Base-by-base conservation (phyloP, 2,329 filamentous ascomycete genomes). In the Allantophomopsis cytisporea region DNA sequence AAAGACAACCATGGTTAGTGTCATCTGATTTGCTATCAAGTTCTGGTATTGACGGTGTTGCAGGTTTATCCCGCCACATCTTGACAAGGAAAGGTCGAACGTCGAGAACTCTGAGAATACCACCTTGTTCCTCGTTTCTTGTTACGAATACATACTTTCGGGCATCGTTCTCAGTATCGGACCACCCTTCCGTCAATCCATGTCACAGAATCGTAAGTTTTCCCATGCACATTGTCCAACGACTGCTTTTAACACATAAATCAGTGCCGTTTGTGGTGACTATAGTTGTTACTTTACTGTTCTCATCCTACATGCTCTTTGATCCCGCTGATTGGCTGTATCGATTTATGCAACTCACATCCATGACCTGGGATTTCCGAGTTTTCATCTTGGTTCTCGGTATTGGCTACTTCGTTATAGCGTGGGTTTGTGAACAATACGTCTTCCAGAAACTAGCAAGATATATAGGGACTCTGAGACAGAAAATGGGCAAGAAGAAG, bases 21-120 rank as follows among this genome's bases (percentile, higher is more conserved):
- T 32, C 13, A 38, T 37, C 13, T 16, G 17, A 33, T 21, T 3
- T 5, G 32, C 14, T 23, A 18, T n/a, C n/a, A n/a, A n/a, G n/a
- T n/a, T n/a, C 14, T 21, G 31, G 33, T 8, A 10, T 32, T 55
- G 36, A 56, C 43, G n/a, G 7, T 31, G 32, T 10, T 36, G 10
- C 31, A 77, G 73, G 74, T 94, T 85, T 55, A 76, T 81, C 39
- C 85, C 88, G 13, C 91, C 91, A 0, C 68, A 78, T 41, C 57
- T 94, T 18, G 73, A 87, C 53, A 74, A 72, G 18, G 73, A 94
- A 21, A 81, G 91, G 53, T 81, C 83, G 17, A 94, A 91, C 54
- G 81, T 88, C 39, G 71, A 81, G 51, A 96, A 96, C 59, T 94
- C 86, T 8, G 83, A 96, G 52, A 96, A 98, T 53, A 94, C 89